Evolutionary conservation across 768 basidiomycete species (phyloP), one percentile per base, ranked within the genome.

Genomic region (Kwoniella pini): DNA sequence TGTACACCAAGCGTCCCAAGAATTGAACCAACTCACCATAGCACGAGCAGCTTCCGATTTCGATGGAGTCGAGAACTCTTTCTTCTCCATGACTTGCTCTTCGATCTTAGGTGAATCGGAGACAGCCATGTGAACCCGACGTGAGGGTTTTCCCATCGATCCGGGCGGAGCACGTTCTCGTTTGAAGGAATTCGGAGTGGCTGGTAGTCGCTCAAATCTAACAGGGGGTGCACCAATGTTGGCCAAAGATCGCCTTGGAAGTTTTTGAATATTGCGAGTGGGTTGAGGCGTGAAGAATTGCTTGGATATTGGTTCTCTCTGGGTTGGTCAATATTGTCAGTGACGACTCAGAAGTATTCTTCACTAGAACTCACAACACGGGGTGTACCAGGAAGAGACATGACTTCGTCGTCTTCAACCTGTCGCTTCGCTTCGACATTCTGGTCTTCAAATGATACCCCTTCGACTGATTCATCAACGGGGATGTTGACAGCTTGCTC

Each of bases 201-300:
- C 44, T 31, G 62, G 54, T 4, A 58, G 39, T 4, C 60, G 31
- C 26, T 62, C 54, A 52, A 74, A 68, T 24, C 72, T 59, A 2
- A 66, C 60, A 9, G 75, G 52, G 5, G 73, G 71, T 21, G 69
- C 73, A 11, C 62, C 65, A 30, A 70, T 63, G 30, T 57, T 55
- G 7, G 65, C 69, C 0, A 75, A 58, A 13, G 69, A 71, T 45
- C 64, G 68, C 13, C 72, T 65, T 10, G 64, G 56, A n/a, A 57
- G 39, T 21, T n/a, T 57, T 17, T 48, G 33, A n/a, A 38, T 65
- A 5, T 27, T 19, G 6, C 71, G 64, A 24, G 42, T 45, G 22
- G 64, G 61, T 53, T 77, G 75, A 45, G 75, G 75, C 2, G 75
- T 77, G 55, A 63, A 77, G 62, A 73, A 77, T 11, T 58, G 56